phyloP scores from a whole-genome alignment of 2,329 filamentous ascomycete genomes.

The Hypomyces perniciosus region DNA sequence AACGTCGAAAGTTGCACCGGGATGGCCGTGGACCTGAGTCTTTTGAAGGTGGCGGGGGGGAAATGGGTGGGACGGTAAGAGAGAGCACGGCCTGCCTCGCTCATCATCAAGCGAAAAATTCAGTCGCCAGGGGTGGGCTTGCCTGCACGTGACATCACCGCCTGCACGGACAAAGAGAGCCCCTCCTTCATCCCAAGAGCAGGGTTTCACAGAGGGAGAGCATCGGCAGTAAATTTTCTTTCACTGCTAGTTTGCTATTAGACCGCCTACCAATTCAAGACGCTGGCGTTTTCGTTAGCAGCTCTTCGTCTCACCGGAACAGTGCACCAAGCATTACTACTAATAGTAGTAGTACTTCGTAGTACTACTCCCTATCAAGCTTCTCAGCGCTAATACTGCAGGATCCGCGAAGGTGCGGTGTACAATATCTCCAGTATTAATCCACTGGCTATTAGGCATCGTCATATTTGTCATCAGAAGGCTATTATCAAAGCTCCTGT shows the following conservation, averaged over 20 bases:
- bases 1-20: slow-evolving; percentile 29
- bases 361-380: no score
- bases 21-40: slow-evolving; percentile 31
- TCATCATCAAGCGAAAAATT: slow-evolving; percentile 36
- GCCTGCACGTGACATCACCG: slow-evolving; percentile 32
- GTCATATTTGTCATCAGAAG: neutral
- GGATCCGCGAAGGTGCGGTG: slow-evolving; percentile 3
- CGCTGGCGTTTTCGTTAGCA: no score
- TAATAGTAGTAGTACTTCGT: no score
- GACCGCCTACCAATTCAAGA: no score
- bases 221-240: no score
- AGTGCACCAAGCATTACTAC: no score
- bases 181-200: neutral
- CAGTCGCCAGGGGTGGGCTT: slow-evolving; percentile 29
- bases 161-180: slow-evolving; percentile 11
- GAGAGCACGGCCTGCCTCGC: slow-evolving; percentile 16
- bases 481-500: no score
- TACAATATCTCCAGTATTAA: neutral
- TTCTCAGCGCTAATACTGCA: no score
- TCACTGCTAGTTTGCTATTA: no score
- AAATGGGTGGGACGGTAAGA: slow-evolving; percentile 29
- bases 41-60: slow-evolving; percentile 37
- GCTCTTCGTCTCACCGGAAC: no score
- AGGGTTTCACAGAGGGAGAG: no score
- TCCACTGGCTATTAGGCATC: neutral